Conservation (phyloP, 139 green algal species). For the Chlamydomonas schloesseri region DNA sequence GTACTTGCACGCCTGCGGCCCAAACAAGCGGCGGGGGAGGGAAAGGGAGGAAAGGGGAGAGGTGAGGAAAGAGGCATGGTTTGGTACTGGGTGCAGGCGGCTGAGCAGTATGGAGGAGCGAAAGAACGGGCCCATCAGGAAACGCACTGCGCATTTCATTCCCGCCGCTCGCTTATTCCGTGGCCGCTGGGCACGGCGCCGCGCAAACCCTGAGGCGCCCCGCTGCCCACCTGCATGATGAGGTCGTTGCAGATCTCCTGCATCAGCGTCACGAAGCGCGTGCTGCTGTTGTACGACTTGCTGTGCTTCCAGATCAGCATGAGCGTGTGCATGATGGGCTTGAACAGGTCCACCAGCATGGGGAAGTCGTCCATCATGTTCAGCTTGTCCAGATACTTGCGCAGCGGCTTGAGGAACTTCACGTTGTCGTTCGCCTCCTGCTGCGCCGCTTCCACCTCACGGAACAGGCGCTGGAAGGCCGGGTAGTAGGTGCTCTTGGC, state of each 20-base stretch:
- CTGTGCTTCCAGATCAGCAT: constrained; percentile 94
- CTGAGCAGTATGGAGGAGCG: too few species aligned
- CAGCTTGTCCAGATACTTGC: constrained; percentile 85
- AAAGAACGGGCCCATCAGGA: too few species aligned
- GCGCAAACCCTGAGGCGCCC: too few species aligned
- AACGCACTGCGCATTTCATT: too few species aligned
- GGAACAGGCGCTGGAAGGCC: constrained; percentile 77
- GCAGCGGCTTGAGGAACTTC: constrained; percentile 83
- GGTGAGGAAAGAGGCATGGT: not conserved
- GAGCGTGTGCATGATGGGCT: constrained; percentile 89
- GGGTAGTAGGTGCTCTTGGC: constrained; percentile 84
- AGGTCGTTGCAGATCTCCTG: constrained; percentile 92
- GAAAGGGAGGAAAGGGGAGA: not conserved
- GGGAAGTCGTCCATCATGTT: constrained; percentile 86
- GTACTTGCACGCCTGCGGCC: constrained; percentile 82
- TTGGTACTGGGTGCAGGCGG: too few species aligned
- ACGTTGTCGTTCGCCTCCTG: constrained; percentile 87
- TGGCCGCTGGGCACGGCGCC: too few species aligned
- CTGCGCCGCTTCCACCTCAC: constrained; percentile 61
- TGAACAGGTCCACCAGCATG: constrained; percentile 83
- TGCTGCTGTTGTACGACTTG: constrained; percentile 83
- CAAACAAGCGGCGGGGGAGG: too few species aligned
- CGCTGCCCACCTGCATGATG: constrained; percentile 81
- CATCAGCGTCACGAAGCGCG: constrained; percentile 87
- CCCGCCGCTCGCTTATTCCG: too few species aligned